Percentiles rank a stretch among this genome's conserved stretches.
Evolutionary conservation across 2,329 filamentous ascomycete genomes (phyloP).

Genomic region (Epicoccum nigrum): DNA sequence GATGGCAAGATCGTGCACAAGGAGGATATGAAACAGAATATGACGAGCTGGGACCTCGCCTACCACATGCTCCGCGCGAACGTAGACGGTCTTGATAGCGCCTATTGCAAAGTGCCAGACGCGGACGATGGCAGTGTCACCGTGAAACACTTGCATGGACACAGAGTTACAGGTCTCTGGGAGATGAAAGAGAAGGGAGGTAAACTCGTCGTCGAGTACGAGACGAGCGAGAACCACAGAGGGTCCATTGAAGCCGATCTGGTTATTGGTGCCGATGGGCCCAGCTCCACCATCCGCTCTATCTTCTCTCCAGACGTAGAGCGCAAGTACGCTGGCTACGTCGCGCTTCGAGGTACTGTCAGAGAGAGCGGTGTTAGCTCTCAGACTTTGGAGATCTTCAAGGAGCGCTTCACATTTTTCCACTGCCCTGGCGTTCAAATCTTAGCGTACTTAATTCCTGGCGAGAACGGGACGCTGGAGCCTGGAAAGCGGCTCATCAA

Average conservation of each 20-base stretch:
- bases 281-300: conserved; percentile 37
- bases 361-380: conserved; percentile 31
- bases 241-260: conserved; percentile 34
- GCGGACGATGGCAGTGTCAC: conserved; percentile 14
- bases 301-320: conserved; percentile 28
- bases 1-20: conserved; percentile 36
- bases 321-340: conserved; percentile 42
- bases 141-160: conserved; percentile 34
- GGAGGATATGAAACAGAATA: conserved; percentile 41
- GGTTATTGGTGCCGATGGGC: conserved; percentile 40
- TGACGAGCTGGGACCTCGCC: conserved; percentile 46
- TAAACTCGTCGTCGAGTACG: conserved; percentile 26
- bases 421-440: conserved; percentile 47
- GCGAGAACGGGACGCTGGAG: conserved; percentile 48
- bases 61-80: conserved; percentile 42
- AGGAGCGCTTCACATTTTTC: conserved; percentile 51
- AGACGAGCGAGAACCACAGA: conserved; percentile 22
- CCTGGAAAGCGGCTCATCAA: conserved; percentile 54
- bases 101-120: conserved; percentile 33
- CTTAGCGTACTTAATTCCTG: conserved; percentile 55
- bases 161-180: conserved; percentile 31
- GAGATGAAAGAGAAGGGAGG: conserved; percentile 23
- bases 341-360: conserved; percentile 41
- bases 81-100: conserved; percentile 37
- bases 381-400: conserved; percentile 36